Percentiles rank a stretch among this genome's conserved stretches.
Evolutionary conservation across 2,329 filamentous ascomycete species (phyloP).

Genomic region (Rosellinia necatrix): DNA sequence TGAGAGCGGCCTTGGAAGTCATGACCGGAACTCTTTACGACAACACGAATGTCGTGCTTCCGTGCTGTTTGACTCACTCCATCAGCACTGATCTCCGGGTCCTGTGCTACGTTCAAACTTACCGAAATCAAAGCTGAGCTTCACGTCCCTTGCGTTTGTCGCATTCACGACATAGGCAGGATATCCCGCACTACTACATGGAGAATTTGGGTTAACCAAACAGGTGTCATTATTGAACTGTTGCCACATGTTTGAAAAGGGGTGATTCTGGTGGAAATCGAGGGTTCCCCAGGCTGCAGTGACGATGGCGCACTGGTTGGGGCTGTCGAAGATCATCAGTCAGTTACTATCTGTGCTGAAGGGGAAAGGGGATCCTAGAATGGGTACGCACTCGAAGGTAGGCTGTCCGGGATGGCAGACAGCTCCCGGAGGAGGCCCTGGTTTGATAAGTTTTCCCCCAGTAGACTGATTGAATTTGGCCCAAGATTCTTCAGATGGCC

Average conservation of each 20-base stretch:
- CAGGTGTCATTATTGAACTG: constrained; percentile 57
- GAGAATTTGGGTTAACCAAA: constrained; percentile 45
- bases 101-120: constrained; percentile 7
- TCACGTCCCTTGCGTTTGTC: constrained; percentile 42
- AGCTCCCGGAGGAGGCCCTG: constrained; percentile 48
- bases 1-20: constrained; percentile 52
- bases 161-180: constrained; percentile 49
- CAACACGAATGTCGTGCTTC: constrained; percentile 48
- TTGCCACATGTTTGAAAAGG: constrained; percentile 45
- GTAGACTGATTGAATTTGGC: constrained; percentile 50
- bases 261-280: constrained; percentile 45
- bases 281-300: constrained; percentile 41
- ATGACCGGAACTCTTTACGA: constrained; percentile 52
- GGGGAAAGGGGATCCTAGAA: not conserved
- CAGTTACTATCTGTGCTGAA: not conserved
- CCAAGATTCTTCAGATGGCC: constrained; percentile 55
- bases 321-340: constrained; percentile 3
- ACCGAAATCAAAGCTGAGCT: constrained; percentile 50
- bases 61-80: constrained; percentile 39
- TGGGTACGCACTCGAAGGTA: constrained; percentile 38
- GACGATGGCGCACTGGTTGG: constrained; percentile 41
- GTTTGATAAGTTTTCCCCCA: constrained; percentile 48
- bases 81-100: not conserved
- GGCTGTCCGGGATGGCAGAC: constrained; percentile 48
- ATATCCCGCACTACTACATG: constrained; percentile 47